These are phyloP conservation scores for Aspergillus sclerotioniger DNA, from an alignment of 495 filamentous ascomycete genomes.

Conservation along the genomic window DNA sequence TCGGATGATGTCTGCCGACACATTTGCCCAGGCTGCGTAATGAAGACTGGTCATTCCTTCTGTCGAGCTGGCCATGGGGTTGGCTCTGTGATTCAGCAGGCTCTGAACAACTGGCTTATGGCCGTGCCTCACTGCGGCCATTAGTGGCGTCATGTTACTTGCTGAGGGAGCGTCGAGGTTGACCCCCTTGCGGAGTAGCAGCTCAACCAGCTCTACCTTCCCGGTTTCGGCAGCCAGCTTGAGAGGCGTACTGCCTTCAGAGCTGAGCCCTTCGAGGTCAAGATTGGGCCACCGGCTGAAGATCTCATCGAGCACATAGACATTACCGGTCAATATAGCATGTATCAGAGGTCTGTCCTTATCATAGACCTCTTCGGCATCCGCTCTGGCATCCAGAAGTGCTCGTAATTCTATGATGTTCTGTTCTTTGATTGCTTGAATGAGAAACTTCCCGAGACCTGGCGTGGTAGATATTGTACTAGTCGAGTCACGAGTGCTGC, in stretches of 20 bases:
- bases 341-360: slow-evolving; percentile 7
- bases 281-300: neutral
- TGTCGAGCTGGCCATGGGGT: neutral
- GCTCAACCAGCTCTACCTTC: neutral
- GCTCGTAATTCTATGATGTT: neutral
- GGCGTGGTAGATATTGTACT: neutral
- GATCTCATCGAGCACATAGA: neutral
- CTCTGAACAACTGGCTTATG: slow-evolving; percentile 13
- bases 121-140: slow-evolving; percentile 16
- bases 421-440: neutral
- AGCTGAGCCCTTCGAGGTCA: slow-evolving; percentile 7
- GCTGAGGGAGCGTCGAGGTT: slow-evolving; percentile 16
- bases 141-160: slow-evolving; percentile 15
- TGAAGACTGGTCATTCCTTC: slow-evolving; percentile 14
- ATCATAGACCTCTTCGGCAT: slow-evolving; percentile 2
- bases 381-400: neutral
- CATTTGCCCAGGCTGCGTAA: slow-evolving; percentile 7
- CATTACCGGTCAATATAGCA: neutral
- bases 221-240: neutral
- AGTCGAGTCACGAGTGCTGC: neutral
- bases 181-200: slow-evolving; percentile 15
- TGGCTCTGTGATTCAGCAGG: slow-evolving; percentile 20
- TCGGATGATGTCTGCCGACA: slow-evolving; percentile 3
- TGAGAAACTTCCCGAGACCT: neutral
- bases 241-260: slow-evolving; percentile 3